Evolutionary conservation across 192 early-diverging fungal species (phyloP).

Genomic region (Backusella tuberculispora): DNA sequence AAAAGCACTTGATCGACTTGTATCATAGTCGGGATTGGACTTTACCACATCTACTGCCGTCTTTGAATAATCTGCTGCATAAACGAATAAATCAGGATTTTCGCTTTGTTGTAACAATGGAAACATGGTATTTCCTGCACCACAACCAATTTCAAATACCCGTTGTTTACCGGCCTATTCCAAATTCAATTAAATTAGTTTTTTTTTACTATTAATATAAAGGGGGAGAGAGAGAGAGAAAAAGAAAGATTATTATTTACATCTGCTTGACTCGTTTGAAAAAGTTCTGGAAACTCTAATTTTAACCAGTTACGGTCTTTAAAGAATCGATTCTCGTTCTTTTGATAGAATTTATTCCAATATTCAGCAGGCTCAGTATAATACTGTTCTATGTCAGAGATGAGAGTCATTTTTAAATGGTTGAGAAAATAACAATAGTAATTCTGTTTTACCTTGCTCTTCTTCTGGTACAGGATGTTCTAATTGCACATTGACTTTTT

Average conservation of each 20-base stretch:
- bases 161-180: constrained; percentile 54
- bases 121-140: constrained; percentile 96
- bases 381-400: constrained; percentile 38
- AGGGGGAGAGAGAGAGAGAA: no score
- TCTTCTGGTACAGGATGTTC: constrained; percentile 68
- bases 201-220: neutral
- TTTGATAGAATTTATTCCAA: constrained; percentile 83
- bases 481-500: constrained; percentile 75
- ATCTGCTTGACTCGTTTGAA: constrained; percentile 46
- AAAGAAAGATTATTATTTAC: no score
- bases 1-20: constrained; percentile 78
- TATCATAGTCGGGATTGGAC: constrained; percentile 71
- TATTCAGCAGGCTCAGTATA: constrained; percentile 54
- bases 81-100: constrained; percentile 81
- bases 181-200: neutral
- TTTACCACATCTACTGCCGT: constrained; percentile 93
- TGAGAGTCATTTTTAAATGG: neutral
- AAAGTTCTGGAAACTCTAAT: constrained; percentile 92
- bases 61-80: constrained; percentile 90
- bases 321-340: constrained; percentile 90
- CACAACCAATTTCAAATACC: constrained; percentile 95
- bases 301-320: constrained; percentile 97
- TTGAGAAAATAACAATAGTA: neutral
- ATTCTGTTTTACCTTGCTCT: constrained; percentile 43
- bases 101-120: constrained; percentile 78